Evolutionary conservation across 2,329 filamentous ascomycete species (phyloP), one percentile per base, ranked within the genome.

Genomic region (Pseudocercospora macadamiae): DNA sequence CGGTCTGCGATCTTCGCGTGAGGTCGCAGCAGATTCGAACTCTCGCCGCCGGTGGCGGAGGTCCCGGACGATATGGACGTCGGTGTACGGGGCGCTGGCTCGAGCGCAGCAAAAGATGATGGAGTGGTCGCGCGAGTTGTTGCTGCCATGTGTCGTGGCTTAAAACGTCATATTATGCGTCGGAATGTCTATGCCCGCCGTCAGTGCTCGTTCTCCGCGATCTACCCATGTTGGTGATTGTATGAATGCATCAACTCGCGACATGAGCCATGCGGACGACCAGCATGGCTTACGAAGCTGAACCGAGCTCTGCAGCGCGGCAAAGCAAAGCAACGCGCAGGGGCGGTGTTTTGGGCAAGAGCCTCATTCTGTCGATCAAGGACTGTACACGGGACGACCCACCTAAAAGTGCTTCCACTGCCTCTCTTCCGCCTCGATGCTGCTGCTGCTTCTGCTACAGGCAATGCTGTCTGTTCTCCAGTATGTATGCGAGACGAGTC

Each of bases 41-140:
- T 67, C 51, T 69, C 67, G 48, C 51, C 48, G 48, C 55, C 63
- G 36, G 64, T 60, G 42, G 23, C 19, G 61, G 56, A 37, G 64
- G 64, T 28, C 71, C 59, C 62, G n/a, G 70, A 65, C 51, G 69
- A 64, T 51, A 71, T 60, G n/a, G 72, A 74, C 36, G 72, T 73
- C 19, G 77, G 75, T 18, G 77, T 79, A 54, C 67, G 73, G 25
- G 76, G 74, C 23, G 62, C 70, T 25, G 63, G 65, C 59, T 76
- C 74, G 49, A 76, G 71, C 37, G 72, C 68, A 56, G 71, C 65
- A 58, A 79, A 77, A 2, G 74, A 71, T 56, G 62, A 60, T 25
- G 78, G 76, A 49, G 77, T 78, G 60, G 74, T 73, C 51, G 77
- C 73, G 63, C 76, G 72, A 61, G 75, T 74, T 61, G 76, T 74